phyloP scores from a whole-genome alignment of 2,329 filamentous ascomycete species.

The Phialophora macrospora region DNA sequence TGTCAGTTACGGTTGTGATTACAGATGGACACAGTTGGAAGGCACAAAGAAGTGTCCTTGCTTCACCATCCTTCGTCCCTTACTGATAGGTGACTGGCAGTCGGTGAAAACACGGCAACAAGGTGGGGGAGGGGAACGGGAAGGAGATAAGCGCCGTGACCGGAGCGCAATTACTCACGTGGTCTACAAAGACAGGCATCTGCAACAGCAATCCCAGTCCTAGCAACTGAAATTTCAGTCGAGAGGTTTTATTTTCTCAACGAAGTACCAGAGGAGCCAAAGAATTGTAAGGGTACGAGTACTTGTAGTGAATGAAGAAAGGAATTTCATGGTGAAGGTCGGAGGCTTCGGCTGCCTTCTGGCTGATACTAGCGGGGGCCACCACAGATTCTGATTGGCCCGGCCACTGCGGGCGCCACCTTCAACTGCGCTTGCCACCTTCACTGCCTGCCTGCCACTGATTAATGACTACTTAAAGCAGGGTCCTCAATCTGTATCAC shows the following conservation, averaged over 20 bases:
- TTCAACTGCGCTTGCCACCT: conserved; percentile 12
- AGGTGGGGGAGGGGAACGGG: conserved; percentile 11
- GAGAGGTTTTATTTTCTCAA: neutral
- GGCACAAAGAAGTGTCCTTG: neutral
- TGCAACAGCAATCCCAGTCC: neutral
- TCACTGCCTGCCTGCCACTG: conserved; percentile 27
- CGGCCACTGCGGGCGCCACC: conserved; percentile 21
- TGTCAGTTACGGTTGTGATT: neutral
- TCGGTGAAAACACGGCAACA: neutral
- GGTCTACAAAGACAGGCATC: neutral
- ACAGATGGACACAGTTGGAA: neutral
- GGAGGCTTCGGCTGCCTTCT: conserved; percentile 19
- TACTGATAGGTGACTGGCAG: no score
- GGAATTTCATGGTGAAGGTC: conserved; percentile 9
- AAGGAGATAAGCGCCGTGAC: conserved; percentile 12
- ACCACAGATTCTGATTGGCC: conserved; percentile 1
- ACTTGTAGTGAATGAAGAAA: neutral
- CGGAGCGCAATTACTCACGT: conserved; percentile 13
- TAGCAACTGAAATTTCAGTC: neutral
- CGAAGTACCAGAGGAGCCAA: neutral
- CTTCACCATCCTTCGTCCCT: no score
- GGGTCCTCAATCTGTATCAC: neutral
- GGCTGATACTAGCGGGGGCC: conserved; percentile 4
- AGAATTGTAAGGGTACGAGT: neutral
- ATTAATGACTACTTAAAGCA: conserved; percentile 43